A percentile compares a stretch with the other conserved stretches of the same genome.
Evolutionary conservation across 495 filamentous ascomycete genomes (phyloP).

Genomic region (Penicillium egyptiacum): DNA sequence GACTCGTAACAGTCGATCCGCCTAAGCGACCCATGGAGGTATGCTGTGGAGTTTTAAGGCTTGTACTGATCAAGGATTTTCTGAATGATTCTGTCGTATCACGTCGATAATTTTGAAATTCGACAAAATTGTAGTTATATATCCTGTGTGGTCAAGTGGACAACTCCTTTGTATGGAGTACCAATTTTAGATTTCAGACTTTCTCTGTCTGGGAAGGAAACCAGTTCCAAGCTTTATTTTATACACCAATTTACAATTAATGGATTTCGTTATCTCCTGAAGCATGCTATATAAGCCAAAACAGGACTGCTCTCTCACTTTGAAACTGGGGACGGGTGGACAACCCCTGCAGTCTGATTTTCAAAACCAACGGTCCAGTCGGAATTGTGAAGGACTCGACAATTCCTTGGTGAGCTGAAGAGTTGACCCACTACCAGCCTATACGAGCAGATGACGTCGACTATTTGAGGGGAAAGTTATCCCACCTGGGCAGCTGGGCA

Average conservation of each 20-base stretch:
- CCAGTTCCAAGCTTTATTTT: neutral
- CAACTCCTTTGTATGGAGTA: neutral
- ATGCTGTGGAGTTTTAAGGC: neutral
- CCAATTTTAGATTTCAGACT: neutral
- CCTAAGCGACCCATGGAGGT: neutral
- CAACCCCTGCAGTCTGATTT: slow-evolving; percentile 24
- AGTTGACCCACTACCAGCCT: slow-evolving; percentile 18
- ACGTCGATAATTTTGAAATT: too few species aligned
- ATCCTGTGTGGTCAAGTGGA: neutral
- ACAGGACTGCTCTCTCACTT: neutral
- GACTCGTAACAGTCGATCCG: neutral
- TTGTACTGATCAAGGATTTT: neutral
- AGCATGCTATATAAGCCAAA: neutral
- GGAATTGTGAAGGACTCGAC: slow-evolving; percentile 22
- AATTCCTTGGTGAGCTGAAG: slow-evolving; percentile 11
- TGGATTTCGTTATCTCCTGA: neutral
- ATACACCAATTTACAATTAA: neutral
- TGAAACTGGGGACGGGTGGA: slow-evolving; percentile 12
- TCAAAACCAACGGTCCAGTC: slow-evolving; percentile 25
- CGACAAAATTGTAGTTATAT: neutral
- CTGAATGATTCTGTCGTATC: neutral
- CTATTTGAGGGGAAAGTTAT: slow-evolving; percentile 22
- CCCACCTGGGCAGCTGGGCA: neutral
- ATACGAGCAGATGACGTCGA: slow-evolving; percentile 37
- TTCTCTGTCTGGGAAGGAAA: neutral